Evolutionary conservation across 2,329 filamentous ascomycete species (phyloP), one percentile per base, ranked within the genome.

Genomic region (Arthrobotrys megalospora): DNA sequence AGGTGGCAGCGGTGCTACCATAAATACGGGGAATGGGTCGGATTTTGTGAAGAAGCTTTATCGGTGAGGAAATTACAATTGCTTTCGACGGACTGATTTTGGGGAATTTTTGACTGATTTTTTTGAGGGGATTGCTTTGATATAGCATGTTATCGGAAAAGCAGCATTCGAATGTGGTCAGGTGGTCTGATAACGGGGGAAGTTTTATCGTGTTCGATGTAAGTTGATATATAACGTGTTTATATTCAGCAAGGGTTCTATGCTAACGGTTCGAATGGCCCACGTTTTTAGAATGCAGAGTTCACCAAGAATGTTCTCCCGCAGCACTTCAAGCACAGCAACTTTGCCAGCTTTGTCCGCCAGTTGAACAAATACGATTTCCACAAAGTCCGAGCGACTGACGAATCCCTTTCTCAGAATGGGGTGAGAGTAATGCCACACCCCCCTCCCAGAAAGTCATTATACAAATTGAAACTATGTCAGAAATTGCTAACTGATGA

Each of bases 241-340:
- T 28, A 28, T 28, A 28, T 5, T 28, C 24, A 28, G 24, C 24
- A 28, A 28, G 24, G 24, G 24, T 5, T 2, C 5, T 60, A 77
- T 14, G 43, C 14, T 50, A 60, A 79, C 34, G 12, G 41, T 58
- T 66, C 16, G 38, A 34, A 16, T 43, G n/a, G 48, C 11, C 5
- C 55, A 68, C 21, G 62, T 64, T 76, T 76, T 28, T 84, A 97
- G 95, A 97, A 96, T 85, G 95, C 98, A 84, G 97, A 97, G 85
- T 99, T 99, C 83, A 98, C 96, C 21, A 97, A 97, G 84, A 92
- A 93, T 45, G 97, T 99, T 82, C 89, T 99, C 14, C 96, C 96
- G 1, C 97, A 98, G 84, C 94, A 98, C 83, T 99, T 99, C 88
- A 99, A 99, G 85, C 96, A 98, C 86, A 97, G 93, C 88, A 97